phyloP scores from a whole-genome alignment of 257 asterid genomes.

The Ajuga chamaepitys region DNA sequence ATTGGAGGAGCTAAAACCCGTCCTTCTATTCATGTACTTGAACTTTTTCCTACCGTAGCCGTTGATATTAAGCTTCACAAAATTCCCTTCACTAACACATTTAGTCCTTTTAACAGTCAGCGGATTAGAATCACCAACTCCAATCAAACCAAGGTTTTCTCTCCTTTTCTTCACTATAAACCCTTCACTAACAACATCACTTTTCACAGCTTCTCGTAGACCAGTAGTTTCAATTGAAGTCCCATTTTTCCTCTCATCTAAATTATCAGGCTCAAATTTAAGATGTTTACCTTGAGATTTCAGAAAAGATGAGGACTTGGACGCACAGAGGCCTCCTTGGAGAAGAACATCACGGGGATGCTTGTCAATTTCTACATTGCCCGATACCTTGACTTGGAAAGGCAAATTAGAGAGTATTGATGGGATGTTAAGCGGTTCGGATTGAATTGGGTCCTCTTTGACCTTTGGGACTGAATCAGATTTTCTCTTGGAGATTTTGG shows the following conservation, averaged over 20 bases:
- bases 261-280: constrained; percentile 45
- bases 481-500: constrained; percentile 39
- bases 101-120: constrained; percentile 38
- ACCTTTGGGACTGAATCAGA: constrained; percentile 17
- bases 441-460: background rate
- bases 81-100: constrained; percentile 62
- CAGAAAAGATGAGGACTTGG: constrained; percentile 51
- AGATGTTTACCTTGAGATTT: constrained; percentile 31
- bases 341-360: constrained; percentile 23
- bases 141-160: constrained; percentile 46
- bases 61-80: constrained; percentile 90
- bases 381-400: constrained; percentile 24
- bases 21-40: constrained; percentile 38
- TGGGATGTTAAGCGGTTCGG: constrained; percentile 14
- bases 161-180: constrained; percentile 22
- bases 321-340: constrained; percentile 41
- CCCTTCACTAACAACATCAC: constrained; percentile 14
- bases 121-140: constrained; percentile 26
- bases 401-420: constrained; percentile 42
- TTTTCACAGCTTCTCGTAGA: constrained; percentile 4
- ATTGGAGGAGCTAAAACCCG: constrained; percentile 34
- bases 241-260: constrained; percentile 17
- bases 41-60: constrained; percentile 84
- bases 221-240: constrained; percentile 11
- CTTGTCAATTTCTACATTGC: constrained; percentile 10